A percentile compares a stretch with the other conserved stretches of the same genome.
Evolutionary conservation across 345 rosid species (phyloP).

Genomic region (Gossypium arboreum): DNA sequence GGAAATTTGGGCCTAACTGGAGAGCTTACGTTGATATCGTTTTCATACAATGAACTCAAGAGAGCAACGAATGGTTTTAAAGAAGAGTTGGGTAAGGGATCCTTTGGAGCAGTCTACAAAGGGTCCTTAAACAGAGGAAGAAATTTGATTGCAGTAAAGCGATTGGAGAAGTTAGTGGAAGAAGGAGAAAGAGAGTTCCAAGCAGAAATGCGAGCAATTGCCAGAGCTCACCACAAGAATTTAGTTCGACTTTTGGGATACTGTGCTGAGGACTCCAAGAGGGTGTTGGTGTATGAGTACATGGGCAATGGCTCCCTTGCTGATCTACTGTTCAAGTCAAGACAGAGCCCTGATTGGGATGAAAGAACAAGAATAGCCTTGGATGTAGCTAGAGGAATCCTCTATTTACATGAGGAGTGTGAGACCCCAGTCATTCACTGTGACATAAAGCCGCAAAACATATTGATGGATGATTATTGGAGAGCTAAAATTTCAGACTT

Average conservation of each 20-base stretch:
- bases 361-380: constrained; percentile 34
- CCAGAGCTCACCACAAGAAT: constrained; percentile 40
- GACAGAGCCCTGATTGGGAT: constrained; percentile 28
- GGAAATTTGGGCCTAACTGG: not conserved
- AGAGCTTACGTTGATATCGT: constrained; percentile 5
- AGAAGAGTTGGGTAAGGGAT: constrained; percentile 29
- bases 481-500: constrained; percentile 32
- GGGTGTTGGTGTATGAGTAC: constrained; percentile 43
- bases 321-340: constrained; percentile 31
- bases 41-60: constrained; percentile 20
- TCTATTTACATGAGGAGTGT: constrained; percentile 46
- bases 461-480: constrained; percentile 36
- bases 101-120: constrained; percentile 32
- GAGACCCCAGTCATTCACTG: constrained; percentile 42
- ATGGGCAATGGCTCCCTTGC: constrained; percentile 43
- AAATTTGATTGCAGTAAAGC: constrained; percentile 31
- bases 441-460: constrained; percentile 48
- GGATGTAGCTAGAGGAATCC: constrained; percentile 40
- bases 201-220: constrained; percentile 40
- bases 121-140: constrained; percentile 9
- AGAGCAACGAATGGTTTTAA: constrained; percentile 24
- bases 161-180: constrained; percentile 33
- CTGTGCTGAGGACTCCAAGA: constrained; percentile 36
- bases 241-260: constrained; percentile 39
- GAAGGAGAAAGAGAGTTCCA: constrained; percentile 45